phyloP scores from a whole-genome alignment of 768 basidiomycete species.

The Tricholoma hemisulphureum region DNA sequence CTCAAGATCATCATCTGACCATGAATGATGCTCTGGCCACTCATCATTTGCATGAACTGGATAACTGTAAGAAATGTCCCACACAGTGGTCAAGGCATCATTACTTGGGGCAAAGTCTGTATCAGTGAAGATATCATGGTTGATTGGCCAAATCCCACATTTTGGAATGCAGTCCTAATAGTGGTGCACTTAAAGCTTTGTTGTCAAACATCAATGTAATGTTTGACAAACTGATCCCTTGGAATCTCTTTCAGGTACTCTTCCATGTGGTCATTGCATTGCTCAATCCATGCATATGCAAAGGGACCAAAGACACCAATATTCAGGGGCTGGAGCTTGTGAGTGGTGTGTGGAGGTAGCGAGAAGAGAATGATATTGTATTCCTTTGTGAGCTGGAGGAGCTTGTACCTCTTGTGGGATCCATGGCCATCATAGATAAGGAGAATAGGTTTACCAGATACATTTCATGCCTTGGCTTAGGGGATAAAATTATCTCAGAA shows the following conservation, averaged over 20 bases:
- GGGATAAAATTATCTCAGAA: no score
- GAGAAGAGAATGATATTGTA: constrained; percentile 32
- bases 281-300: constrained; percentile 22
- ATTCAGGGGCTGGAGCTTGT: constrained; percentile 37
- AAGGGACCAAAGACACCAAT: constrained; percentile 38
- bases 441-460: constrained; percentile 28
- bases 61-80: neutral
- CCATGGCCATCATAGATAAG: constrained; percentile 48
- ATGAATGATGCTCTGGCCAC: no score
- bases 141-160: neutral
- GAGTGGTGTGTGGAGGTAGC: constrained; percentile 42
- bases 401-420: constrained; percentile 40
- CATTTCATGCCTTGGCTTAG: constrained; percentile 22
- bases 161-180: neutral
- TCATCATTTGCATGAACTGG: neutral
- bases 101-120: no score
- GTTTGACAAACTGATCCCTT: no score
- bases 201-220: no score
- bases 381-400: constrained; percentile 25
- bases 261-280: constrained; percentile 1
- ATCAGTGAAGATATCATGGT: neutral
- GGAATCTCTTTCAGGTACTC: no score
- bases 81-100: neutral
- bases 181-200: neutral
- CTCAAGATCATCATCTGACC: no score